Evolutionary conservation across 2,329 filamentous ascomycete species (phyloP).

Genomic region (Paraphaeosphaeria minitans): DNA sequence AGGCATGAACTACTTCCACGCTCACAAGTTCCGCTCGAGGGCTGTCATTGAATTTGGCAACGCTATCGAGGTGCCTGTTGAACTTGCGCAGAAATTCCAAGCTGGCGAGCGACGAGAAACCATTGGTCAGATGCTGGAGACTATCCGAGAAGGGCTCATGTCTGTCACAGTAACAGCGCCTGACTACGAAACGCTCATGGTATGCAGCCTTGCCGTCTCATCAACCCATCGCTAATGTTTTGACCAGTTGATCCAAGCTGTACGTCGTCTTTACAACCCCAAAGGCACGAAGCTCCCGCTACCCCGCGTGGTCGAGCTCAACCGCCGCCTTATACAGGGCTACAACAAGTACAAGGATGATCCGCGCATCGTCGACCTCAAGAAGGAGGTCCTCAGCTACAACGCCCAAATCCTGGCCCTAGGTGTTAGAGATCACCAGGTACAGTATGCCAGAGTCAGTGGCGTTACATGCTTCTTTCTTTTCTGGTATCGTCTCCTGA

Average conservation of each 20-base stretch:
- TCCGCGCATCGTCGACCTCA: conserved; percentile 76
- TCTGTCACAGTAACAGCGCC: conserved; percentile 90
- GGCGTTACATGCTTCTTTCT: conserved; percentile 75
- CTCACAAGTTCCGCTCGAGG: conserved; percentile 95
- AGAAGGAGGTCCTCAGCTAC: conserved; percentile 78
- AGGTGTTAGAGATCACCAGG: conserved; percentile 90
- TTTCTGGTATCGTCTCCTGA: conserved; percentile 78
- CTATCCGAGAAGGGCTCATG: conserved; percentile 81
- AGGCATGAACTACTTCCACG: conserved; percentile 99
- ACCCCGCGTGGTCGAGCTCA: conserved; percentile 91
- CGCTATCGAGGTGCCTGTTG: conserved; percentile 80
- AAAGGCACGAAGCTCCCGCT: conserved; percentile 92
- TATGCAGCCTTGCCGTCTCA: conserved; percentile 30
- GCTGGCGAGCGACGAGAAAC: conserved; percentile 75
- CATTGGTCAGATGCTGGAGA: conserved; percentile 82
- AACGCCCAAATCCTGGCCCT: conserved; percentile 85
- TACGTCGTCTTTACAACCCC: conserved; percentile 89
- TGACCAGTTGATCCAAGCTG: conserved; percentile 80
- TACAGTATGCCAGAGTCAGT: conserved; percentile 87
- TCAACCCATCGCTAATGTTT: conserved; percentile 33
- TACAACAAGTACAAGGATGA: conserved; percentile 94
- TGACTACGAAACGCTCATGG: conserved; percentile 95
- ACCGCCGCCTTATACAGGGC: conserved; percentile 85
- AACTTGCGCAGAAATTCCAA: conserved; percentile 85
- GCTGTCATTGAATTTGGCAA: conserved; percentile 95